phyloP scores from a whole-genome alignment of 768 basidiomycete species.

The Auricularia heimuer region DNA sequence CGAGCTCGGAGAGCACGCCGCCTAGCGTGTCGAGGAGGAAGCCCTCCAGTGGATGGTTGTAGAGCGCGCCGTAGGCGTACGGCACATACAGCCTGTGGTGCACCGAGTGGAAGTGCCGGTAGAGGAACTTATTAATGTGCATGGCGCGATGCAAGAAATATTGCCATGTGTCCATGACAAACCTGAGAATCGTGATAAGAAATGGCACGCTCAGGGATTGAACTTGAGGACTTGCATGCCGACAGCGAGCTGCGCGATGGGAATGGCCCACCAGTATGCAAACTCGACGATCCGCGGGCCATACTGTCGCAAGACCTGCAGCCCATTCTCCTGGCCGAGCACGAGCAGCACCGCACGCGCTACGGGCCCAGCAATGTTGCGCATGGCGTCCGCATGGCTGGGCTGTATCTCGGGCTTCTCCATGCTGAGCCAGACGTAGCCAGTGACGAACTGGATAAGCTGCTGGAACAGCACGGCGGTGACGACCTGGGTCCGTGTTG shows the following conservation, averaged over 20 bases:
- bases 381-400: slow-evolving; percentile 32
- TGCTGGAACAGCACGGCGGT: slow-evolving; percentile 83
- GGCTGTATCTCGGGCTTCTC: slow-evolving; percentile 10
- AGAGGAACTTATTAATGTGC: slow-evolving; percentile 86
- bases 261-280: slow-evolving; percentile 92
- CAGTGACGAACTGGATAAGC: slow-evolving; percentile 68
- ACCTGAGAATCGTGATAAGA: slow-evolving; percentile 37
- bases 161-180: slow-evolving; percentile 95
- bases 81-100: slow-evolving; percentile 96
- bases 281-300: slow-evolving; percentile 43
- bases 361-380: slow-evolving; percentile 24
- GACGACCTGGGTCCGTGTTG: slow-evolving; percentile 60
- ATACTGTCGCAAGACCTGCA: slow-evolving; percentile 25
- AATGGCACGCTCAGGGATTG: slow-evolving; percentile 1
- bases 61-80: slow-evolving; percentile 92
- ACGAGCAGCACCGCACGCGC: slow-evolving; percentile 27
- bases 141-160: slow-evolving; percentile 90
- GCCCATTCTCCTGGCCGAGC: slow-evolving; percentile 33
- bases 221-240: slow-evolving; percentile 63
- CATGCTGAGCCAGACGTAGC: slow-evolving; percentile 52
- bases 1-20: slow-evolving; percentile 61
- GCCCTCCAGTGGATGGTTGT: slow-evolving; percentile 96
- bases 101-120: slow-evolving; percentile 83
- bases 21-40: slow-evolving; percentile 82
- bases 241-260: slow-evolving; percentile 55